phyloP scores from a whole-genome alignment of 2,329 filamentous ascomycete genomes.

The Chrysoporthe puriensis region DNA sequence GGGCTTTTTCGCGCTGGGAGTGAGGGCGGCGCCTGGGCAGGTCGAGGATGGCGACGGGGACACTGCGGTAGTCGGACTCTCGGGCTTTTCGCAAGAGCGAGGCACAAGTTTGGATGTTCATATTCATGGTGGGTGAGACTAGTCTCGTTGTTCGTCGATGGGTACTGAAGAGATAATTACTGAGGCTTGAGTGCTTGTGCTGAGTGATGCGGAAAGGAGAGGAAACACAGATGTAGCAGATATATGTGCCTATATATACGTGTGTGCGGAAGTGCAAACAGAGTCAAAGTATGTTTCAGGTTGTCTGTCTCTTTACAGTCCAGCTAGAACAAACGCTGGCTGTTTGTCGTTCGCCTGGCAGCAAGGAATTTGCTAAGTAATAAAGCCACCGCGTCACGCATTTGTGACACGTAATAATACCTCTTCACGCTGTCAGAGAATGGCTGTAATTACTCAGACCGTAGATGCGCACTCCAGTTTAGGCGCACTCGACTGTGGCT shows the following conservation, averaged over 20 bases:
- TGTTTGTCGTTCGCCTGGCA: no score
- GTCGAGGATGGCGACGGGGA: background rate
- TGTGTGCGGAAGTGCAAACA: no score
- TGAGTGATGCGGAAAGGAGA: background rate
- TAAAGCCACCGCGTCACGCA: no score
- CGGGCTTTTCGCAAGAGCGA: background rate
- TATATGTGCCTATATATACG: no score
- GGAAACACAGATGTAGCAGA: background rate
- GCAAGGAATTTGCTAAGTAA: no score
- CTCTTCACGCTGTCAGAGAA: no score
- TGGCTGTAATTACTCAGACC: no score
- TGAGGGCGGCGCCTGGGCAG: conserved; percentile 8
- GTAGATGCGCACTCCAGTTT: background rate
- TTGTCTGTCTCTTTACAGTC: no score
- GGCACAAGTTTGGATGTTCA: background rate
- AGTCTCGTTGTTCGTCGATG: background rate
- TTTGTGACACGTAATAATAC: no score
- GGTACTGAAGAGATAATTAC: background rate
- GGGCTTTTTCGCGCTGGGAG: conserved; percentile 7
- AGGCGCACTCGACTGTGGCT: background rate
- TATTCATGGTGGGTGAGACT: background rate
- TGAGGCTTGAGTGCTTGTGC: background rate
- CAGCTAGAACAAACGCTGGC: no score
- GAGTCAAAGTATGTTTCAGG: no score
- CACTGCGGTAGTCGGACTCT: background rate